phyloP scores from a whole-genome alignment of 1,284 basidiomycete species.

The Cryptococcus sp. region DNA sequence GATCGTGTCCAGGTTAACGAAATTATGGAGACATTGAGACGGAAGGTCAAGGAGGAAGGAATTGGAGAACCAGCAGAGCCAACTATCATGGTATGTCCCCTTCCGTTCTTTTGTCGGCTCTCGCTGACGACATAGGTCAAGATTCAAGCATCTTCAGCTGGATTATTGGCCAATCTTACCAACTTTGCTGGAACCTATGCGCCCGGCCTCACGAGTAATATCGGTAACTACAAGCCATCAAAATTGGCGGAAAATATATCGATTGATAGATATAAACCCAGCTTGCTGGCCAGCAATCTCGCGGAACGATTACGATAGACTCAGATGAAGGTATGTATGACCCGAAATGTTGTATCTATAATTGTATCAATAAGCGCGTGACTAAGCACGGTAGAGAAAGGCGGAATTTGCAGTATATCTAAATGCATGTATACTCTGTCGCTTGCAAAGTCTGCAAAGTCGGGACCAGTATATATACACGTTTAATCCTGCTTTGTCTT shows the following conservation, averaged over 20 bases:
- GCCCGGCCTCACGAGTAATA: neutral
- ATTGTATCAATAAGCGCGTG: too few species aligned
- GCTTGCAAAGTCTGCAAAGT: too few species aligned
- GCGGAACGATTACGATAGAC: neutral
- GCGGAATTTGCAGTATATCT: too few species aligned
- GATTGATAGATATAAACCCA: neutral
- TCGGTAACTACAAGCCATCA: neutral
- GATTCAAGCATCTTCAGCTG: constrained; percentile 30
- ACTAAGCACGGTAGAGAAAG: too few species aligned
- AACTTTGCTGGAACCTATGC: constrained; percentile 35
- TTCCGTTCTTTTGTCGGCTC: neutral
- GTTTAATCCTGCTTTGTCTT: constrained; percentile 52
- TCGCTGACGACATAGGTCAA: constrained; percentile 26
- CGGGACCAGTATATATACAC: too few species aligned
- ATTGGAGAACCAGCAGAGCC: constrained; percentile 62
- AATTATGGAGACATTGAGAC: constrained; percentile 88
- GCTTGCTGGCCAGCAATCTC: neutral
- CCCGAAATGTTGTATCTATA: too few species aligned
- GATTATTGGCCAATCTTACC: constrained; percentile 37
- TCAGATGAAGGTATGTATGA: too few species aligned
- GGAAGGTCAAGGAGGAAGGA: constrained; percentile 85
- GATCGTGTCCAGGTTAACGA: constrained; percentile 82
- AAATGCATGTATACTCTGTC: too few species aligned
- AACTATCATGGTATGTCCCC: constrained; percentile 56
- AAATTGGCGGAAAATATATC: neutral